Evolutionary conservation across 2,329 filamentous ascomycete species (phyloP), one percentile per base, ranked within the genome.

Genomic region (Fusarium neocosmosporiellum): DNA sequence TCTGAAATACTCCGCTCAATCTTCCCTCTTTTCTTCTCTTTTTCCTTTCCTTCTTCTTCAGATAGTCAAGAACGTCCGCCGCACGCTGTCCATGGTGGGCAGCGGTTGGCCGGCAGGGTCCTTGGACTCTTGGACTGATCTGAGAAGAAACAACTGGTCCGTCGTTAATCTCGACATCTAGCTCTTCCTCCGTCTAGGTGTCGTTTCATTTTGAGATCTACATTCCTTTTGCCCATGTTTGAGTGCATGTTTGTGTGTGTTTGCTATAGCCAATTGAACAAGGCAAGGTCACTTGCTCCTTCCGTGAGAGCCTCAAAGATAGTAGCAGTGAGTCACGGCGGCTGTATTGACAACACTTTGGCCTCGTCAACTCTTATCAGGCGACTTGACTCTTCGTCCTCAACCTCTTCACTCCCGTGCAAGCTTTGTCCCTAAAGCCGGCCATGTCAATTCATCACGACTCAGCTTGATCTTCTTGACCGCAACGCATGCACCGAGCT

Each of bases 121-220:
- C 78, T 82, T 82, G 78, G 79, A 78, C 77, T 76, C 60, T 64
- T 76, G 79, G 81, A 78, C 76, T 75, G 80, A 79, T 85, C 82
- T 82, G 77, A 87, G 86, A 87, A 81, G 76, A 86, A 84, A 70
- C 79, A 78, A 78, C 80, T 77, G 71, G 85, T 88, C 86, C 85
- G 83, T 88, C 86, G 86, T 88, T 88, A 88, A 88, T 88, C 86
- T 85, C 86, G 85, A 81, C 85, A 83, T 76, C 83, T 83, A 83
- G 82, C 82, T 79, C 66, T 72, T 63, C 24, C 77, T 80, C 84
- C 81, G 83, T 88, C 86, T 85, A 84, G 80, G 81, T 84, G 83
- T 81, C 84, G 86, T 88, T 88, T 88, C 86, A 88, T 87, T 86
- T 83, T 83, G 86, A 86, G 86, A 88, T 88, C 86, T 87, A 88